Evolutionary conservation across 257 asterid genomes (phyloP).

Genomic region (Thymus mandschuricus): DNA sequence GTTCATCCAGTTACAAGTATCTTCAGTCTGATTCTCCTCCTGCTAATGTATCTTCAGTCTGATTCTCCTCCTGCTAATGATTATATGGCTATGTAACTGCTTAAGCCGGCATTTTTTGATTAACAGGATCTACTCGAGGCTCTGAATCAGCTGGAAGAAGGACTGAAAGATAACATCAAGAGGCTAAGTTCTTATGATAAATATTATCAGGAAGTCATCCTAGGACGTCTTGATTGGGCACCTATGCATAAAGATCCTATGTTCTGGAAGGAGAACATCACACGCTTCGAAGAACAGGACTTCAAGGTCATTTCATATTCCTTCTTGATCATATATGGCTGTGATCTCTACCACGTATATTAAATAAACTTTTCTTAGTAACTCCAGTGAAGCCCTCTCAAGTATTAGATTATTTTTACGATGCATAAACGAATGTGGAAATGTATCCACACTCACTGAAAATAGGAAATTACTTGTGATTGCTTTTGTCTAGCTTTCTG

Average conservation of each 20-base stretch:
- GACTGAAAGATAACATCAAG: conserved; percentile 72
- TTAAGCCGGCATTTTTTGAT: conserved; percentile 15
- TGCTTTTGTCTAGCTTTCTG: conserved; percentile 3
- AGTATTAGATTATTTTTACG: background rate
- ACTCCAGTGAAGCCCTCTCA: conserved; percentile 17
- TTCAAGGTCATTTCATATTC: conserved; percentile 64
- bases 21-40: conserved; percentile 19
- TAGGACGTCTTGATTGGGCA: conserved; percentile 92
- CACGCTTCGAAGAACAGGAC: conserved; percentile 75
- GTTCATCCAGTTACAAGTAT: conserved; percentile 12
- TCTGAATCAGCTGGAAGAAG: conserved; percentile 77
- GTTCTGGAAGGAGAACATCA: conserved; percentile 82
- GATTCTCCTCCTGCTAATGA: conserved; percentile 21
- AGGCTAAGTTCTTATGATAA: conserved; percentile 77
- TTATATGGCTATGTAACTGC: conserved; percentile 26
- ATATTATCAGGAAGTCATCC: conserved; percentile 90
- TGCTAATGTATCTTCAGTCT: conserved; percentile 10
- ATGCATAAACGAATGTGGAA: conserved; percentile 22
- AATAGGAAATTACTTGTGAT: background rate
- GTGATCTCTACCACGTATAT: background rate
- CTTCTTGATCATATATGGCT: background rate
- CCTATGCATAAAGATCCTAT: conserved; percentile 90
- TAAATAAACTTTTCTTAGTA: background rate
- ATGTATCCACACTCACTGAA: background rate
- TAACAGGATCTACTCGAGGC: conserved; percentile 80